A percentile compares a stretch with the other conserved stretches of the same genome.
phyloP scores from a whole-genome alignment of 495 filamentous ascomycete genomes.

The Filosporella fistucella region DNA sequence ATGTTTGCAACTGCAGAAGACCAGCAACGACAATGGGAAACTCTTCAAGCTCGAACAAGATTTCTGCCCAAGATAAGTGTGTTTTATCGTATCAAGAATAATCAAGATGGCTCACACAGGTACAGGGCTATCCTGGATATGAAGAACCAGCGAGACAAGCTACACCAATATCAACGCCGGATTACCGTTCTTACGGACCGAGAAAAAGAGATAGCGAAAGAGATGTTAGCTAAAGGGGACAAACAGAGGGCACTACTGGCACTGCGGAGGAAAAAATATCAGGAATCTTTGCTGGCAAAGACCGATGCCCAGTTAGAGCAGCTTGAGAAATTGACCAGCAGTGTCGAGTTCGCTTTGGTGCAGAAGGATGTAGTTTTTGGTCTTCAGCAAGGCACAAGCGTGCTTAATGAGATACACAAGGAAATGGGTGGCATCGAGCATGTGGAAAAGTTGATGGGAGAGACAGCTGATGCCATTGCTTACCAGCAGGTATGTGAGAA shows the following conservation, averaged over 20 bases:
- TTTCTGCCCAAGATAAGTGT: constrained; percentile 68
- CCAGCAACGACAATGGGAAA: constrained; percentile 54
- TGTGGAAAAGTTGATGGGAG: constrained; percentile 90
- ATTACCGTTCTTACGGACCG: constrained; percentile 77
- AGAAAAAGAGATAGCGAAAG: constrained; percentile 77
- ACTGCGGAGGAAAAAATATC: constrained; percentile 93
- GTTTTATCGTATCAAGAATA: neutral
- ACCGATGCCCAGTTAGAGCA: constrained; percentile 89
- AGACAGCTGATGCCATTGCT: constrained; percentile 79
- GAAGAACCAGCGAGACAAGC: constrained; percentile 94
- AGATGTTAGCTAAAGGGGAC: constrained; percentile 71
- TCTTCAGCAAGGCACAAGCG: constrained; percentile 84
- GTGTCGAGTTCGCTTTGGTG: constrained; percentile 89
- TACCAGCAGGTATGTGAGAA: constrained; percentile 71
- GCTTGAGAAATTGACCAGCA: constrained; percentile 75
- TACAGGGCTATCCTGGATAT: constrained; percentile 88
- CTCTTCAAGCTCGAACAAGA: constrained; percentile 58
- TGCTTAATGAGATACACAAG: constrained; percentile 82
- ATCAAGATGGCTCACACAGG: constrained; percentile 1
- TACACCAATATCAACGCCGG: constrained; percentile 88
- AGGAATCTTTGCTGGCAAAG: constrained; percentile 82
- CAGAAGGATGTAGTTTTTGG: constrained; percentile 94
- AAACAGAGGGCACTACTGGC: constrained; percentile 80
- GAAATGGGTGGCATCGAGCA: constrained; percentile 95
- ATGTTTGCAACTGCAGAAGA: neutral